Base-by-base conservation (phyloP, 768 basidiomycete species). In the Naganishia friedmannii region DNA sequence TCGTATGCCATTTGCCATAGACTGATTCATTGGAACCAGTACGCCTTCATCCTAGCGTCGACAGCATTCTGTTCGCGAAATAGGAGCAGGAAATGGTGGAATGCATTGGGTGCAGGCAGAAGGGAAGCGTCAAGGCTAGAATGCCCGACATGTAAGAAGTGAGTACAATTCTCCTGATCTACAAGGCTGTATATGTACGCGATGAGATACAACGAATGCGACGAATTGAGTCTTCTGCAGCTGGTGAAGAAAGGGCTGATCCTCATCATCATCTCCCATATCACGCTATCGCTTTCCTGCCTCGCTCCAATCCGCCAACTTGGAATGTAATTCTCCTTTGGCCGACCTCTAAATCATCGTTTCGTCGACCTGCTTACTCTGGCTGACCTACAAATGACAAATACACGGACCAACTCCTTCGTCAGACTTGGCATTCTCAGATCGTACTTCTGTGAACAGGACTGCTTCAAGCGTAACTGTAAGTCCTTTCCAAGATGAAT, bases 401-500 rank as follows among this genome's bases (percentile, higher is more conserved):
- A 4, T 51, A 51, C 23, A 51, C 23, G 48, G 6, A 51, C 6
- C 15, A n/a, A 51, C 17, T 7, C n/a, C n/a, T 51, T 2, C 21
- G 13, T 5, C 23, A 83, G 82, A 66, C 72, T 82, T 17, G 82
- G 81, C n/a, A 82, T 83, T 58, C 73, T 73, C 12, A 81, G 80
- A n/a, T 78, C 78, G 23, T 82, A 79, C 75, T 98, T 94, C 83
- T 97, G 95, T 73, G 88, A 88, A 28, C 95, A 98, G 81, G 92
- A 90, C 60, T 98, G 95, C 83, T 97, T 97, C 87, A 97, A 96
- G 82, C 86, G 88, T 54, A 89, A 87, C 80, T 98, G 95, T 94
- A 80, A 84, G 93, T 72, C 34, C 34, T 58, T 34, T 34, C 34
- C 9, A 7, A 4, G 19, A 39, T 32, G 57, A 23, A 8, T n/a